A percentile compares a stretch with the other conserved stretches of the same genome.
Conservation (phyloP, 805 yeast genomes). For the Myxozyma neotropica region DNA sequence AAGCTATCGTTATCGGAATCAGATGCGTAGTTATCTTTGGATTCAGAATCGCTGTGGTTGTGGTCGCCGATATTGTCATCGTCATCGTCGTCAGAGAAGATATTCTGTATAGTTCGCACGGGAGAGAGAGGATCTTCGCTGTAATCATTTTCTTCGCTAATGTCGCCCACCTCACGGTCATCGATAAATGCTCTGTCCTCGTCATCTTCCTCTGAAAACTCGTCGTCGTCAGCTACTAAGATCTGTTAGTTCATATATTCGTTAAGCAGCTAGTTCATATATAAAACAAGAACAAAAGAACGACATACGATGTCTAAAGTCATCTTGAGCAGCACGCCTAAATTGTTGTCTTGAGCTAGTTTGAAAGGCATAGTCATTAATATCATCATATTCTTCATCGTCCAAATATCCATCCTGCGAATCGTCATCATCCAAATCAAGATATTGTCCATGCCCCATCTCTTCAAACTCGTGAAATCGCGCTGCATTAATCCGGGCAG, state of each 20-base stretch:
- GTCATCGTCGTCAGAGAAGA: not conserved
- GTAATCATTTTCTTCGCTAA: not conserved
- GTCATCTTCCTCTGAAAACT: not conserved
- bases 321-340: too few species aligned
- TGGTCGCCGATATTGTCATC: not conserved
- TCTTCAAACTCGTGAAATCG: not conserved
- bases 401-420: slow-evolving; percentile 13
- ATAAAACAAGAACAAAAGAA: too few species aligned
- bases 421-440: slow-evolving; percentile 11
- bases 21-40: too few species aligned
- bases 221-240: not conserved
- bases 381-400: not conserved
- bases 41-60: not conserved
- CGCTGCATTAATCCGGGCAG: not conserved
- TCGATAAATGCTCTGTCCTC: not conserved
- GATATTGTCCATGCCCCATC: not conserved
- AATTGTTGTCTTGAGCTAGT: too few species aligned
- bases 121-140: not conserved
- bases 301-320: too few species aligned
- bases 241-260: not conserved
- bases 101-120: not conserved
- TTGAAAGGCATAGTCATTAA: not conserved
- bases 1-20: too few species aligned
- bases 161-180: not conserved
- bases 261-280: not conserved